Evolutionary conservation across 2,329 filamentous ascomycete species (phyloP).

Genomic region (Aureobasidium namibiae): DNA sequence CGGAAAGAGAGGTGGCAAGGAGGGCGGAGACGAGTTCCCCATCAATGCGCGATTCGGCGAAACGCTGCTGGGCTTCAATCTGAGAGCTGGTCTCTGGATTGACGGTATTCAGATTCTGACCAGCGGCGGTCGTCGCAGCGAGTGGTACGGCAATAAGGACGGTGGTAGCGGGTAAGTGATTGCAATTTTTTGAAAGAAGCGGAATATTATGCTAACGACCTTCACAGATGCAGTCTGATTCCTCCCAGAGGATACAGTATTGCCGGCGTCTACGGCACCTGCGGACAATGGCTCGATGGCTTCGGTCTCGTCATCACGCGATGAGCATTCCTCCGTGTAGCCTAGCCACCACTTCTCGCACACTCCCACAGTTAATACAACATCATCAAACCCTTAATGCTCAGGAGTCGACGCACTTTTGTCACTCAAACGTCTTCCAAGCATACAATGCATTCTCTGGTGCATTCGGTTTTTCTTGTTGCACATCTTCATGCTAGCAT

Average conservation of each 20-base stretch:
- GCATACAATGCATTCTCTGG: too few relatives aligned
- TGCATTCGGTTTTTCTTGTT: too few relatives aligned
- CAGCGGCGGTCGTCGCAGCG: conserved; percentile 76
- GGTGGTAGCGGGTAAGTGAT: conserved; percentile 72
- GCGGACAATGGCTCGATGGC: conserved; percentile 72
- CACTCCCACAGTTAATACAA: background rate
- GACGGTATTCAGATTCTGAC: conserved; percentile 87
- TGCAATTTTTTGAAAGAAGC: too few relatives aligned
- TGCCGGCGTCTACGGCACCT: conserved; percentile 78
- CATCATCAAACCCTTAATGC: background rate
- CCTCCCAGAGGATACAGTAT: conserved; percentile 84
- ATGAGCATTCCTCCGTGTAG: conserved; percentile 26
- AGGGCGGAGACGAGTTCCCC: conserved; percentile 64
- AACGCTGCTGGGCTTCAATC: conserved; percentile 75
- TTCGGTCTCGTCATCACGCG: conserved; percentile 73
- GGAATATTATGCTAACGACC: background rate
- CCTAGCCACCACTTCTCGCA: too few relatives aligned
- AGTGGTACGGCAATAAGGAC: conserved; percentile 70
- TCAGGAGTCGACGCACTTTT: too few relatives aligned
- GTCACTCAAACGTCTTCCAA: too few relatives aligned
- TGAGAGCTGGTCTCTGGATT: conserved; percentile 74
- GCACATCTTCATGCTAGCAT: too few relatives aligned
- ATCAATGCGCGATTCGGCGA: conserved; percentile 81
- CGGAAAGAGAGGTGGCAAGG: conserved; percentile 67
- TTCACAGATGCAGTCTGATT: conserved; percentile 68